Conservation (phyloP, 169 alveolate genomes). For the Eimeria tenella region DNA sequence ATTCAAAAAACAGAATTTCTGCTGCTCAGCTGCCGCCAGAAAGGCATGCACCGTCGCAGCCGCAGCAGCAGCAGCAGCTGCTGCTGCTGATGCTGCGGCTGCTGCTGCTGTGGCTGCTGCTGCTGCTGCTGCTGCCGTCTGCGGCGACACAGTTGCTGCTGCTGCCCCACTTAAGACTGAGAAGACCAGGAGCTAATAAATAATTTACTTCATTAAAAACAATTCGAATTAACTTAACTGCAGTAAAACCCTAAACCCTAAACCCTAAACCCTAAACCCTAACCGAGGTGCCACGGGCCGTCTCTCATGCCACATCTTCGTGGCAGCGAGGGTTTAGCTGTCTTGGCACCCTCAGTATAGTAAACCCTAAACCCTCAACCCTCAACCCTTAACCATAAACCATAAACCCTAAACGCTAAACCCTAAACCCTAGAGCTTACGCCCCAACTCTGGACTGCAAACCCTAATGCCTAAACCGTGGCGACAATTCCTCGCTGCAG, state of each 20-base stretch:
- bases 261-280: too few species aligned
- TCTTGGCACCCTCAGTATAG: background rate
- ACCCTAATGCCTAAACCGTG: too few species aligned
- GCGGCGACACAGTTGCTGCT: background rate
- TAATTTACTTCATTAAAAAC: background rate
- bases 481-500: too few species aligned
- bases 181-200: background rate
- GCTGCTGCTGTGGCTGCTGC: conserved; percentile 5
- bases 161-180: background rate
- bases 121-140: conserved; percentile 11
- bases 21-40: background rate
- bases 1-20: background rate
- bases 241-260: too few species aligned
- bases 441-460: too few species aligned
- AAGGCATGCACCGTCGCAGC: background rate
- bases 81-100: too few species aligned
- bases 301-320: too few species aligned
- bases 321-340: too few species aligned
- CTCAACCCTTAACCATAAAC: background rate
- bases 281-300: too few species aligned
- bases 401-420: conserved; percentile 20
- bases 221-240: too few species aligned
- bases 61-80: too few species aligned
- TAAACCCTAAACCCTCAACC: background rate
- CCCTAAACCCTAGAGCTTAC: conserved; percentile 36